phyloP scores from a whole-genome alignment of 2,329 filamentous ascomycete species.

The Helicocarpus griseus region DNA sequence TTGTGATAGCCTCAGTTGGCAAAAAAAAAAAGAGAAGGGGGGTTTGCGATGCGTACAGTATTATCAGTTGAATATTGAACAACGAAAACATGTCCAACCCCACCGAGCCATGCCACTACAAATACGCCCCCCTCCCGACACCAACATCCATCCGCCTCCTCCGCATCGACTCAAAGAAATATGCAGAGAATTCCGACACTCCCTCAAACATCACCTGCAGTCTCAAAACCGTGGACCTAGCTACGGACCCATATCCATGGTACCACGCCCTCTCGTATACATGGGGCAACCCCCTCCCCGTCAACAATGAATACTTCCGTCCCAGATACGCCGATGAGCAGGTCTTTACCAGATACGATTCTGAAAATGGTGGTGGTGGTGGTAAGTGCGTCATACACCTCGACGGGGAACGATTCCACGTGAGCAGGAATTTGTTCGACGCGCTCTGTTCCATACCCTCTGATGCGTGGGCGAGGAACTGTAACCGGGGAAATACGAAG shows the following conservation, averaged over 20 bases:
- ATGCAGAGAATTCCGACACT: not conserved
- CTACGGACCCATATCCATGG: not conserved
- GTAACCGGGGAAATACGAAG: conserved; percentile 2
- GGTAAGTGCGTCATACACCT: conserved; percentile 1
- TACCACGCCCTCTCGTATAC: conserved; percentile 11
- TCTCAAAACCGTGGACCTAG: conserved; percentile 8
- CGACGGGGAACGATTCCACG: conserved; percentile 3
- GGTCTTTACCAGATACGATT: not conserved
- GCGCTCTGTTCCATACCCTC: conserved; percentile 3
- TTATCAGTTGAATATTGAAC: not conserved
- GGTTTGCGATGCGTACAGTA: no score
- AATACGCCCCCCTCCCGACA: conserved; percentile 2
- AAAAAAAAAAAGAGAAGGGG: no score
- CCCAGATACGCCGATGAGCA: not conserved
- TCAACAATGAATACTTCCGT: conserved; percentile 3
- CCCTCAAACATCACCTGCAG: conserved; percentile 1
- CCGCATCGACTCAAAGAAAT: conserved; percentile 2
- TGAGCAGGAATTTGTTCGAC: conserved; percentile 7
- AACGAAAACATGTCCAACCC: not conserved
- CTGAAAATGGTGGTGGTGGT: not conserved
- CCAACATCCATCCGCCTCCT: conserved; percentile 8
- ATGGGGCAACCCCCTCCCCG: conserved; percentile 8
- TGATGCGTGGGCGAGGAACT: conserved; percentile 6
- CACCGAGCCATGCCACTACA: not conserved
- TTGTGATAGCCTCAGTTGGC: no score